phyloP scores from a whole-genome alignment of 2,329 filamentous ascomycete genomes.

The Beauveria medogensis region DNA sequence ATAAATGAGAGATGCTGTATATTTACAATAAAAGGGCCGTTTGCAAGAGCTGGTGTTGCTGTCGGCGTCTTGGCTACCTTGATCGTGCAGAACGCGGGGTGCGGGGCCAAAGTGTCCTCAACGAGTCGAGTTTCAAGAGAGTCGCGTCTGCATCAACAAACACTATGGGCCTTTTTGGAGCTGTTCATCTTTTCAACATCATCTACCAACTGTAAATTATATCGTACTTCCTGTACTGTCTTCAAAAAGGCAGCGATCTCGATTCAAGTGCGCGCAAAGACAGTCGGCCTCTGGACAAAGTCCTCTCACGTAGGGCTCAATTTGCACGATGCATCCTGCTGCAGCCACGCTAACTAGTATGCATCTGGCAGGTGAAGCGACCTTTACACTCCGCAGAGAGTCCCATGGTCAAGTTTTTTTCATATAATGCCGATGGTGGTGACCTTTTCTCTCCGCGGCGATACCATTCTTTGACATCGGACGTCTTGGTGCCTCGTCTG shows the following conservation, averaged over 20 bases:
- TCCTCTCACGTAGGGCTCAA: neutral
- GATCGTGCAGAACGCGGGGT: constrained; percentile 1
- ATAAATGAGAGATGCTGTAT: no score
- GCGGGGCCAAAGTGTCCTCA: neutral
- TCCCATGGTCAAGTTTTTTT: neutral
- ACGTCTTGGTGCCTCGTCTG: neutral
- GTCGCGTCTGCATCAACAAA: no score
- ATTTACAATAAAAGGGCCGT: neutral
- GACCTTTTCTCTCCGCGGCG: neutral
- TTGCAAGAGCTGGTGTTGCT: neutral
- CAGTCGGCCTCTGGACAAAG: neutral
- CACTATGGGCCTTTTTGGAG: no score
- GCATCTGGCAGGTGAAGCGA: constrained; percentile 2
- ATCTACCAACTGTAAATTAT: neutral
- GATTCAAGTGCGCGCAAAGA: neutral
- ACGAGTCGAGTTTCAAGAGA: no score
- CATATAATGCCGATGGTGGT: neutral
- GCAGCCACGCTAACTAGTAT: constrained; percentile 9
- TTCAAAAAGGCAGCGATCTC: neutral
- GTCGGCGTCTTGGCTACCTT: neutral
- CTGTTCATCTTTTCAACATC: neutral
- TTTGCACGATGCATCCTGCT: neutral
- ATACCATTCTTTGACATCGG: neutral
- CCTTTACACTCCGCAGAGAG: neutral
- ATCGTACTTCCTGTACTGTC: neutral